A percentile compares a stretch with the other conserved stretches of the same genome.
Evolutionary conservation across 441 rosid genomes (phyloP).

Genomic region (Erodium chrysanthum): DNA sequence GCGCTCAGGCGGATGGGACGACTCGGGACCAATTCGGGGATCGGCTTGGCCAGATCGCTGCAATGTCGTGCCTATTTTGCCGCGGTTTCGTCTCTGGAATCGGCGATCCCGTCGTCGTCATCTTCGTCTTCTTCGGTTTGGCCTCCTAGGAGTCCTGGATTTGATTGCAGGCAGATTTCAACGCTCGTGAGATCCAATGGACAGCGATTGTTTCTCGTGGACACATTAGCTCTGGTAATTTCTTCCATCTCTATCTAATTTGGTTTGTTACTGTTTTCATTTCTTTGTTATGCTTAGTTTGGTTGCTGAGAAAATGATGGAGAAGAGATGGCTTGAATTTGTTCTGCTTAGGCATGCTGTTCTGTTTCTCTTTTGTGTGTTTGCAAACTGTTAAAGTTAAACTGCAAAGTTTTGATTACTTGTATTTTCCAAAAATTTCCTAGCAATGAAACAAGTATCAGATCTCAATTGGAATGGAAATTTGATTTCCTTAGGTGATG

Average conservation of each 20-base stretch:
- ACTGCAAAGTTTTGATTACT: not conserved
- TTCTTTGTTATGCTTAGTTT: not conserved
- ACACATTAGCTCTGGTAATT: constrained; percentile 51
- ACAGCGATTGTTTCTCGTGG: constrained; percentile 50
- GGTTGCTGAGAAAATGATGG: constrained; percentile 8
- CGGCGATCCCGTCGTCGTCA: too few species aligned
- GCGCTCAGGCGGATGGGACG: constrained; percentile 39
- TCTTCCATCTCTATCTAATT: not conserved
- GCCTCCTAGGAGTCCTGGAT: constrained; percentile 14
- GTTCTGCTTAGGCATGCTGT: not conserved
- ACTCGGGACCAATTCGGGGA: constrained; percentile 25
- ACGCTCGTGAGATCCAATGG: constrained; percentile 40
- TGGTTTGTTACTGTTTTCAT: not conserved
- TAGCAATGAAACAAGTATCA: not conserved
- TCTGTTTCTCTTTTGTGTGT: not conserved
- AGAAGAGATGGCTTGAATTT: not conserved
- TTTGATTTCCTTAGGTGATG: not conserved
- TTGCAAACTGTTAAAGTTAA: not conserved
- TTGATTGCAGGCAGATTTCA: constrained; percentile 33
- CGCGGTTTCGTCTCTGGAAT: constrained; percentile 9
- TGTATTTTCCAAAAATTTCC: too few species aligned
- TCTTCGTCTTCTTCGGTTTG: constrained; percentile 14
- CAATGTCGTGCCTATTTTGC: constrained; percentile 27
- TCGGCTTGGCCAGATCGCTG: constrained; percentile 14
- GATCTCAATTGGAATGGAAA: not conserved